Evolutionary conservation across 2,329 filamentous ascomycete species (phyloP).

Genomic region (Stachybotrys chlorohalonatus): DNA sequence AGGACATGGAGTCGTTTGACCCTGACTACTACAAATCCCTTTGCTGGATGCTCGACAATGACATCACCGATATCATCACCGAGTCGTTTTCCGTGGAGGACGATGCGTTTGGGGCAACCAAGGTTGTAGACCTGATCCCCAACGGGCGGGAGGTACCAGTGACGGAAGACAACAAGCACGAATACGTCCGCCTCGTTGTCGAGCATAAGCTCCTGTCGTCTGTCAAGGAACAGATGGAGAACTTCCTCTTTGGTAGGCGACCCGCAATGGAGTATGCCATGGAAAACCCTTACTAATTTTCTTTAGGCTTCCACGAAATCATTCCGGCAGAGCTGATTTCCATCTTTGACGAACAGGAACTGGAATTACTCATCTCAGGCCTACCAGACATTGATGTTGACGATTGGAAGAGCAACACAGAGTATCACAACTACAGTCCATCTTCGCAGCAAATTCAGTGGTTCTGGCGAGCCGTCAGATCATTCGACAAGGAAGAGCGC

Average conservation of each 20-base stretch:
- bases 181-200: slow-evolving; percentile 89
- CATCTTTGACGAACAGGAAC: slow-evolving; percentile 97
- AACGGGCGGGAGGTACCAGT: slow-evolving; percentile 88
- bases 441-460: slow-evolving; percentile 96
- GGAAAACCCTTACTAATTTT: slow-evolving; percentile 1
- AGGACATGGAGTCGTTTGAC: slow-evolving; percentile 98
- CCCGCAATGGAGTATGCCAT: not conserved
- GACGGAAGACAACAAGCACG: slow-evolving; percentile 96
- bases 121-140: slow-evolving; percentile 76
- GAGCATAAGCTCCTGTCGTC: slow-evolving; percentile 89
- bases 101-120: slow-evolving; percentile 85
- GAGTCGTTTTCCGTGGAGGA: slow-evolving; percentile 94
- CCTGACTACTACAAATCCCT: slow-evolving; percentile 98
- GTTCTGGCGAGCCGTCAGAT: slow-evolving; percentile 98
- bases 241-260: slow-evolving; percentile 71
- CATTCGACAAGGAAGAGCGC: slow-evolving; percentile 97
- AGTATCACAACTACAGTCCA: slow-evolving; percentile 95
- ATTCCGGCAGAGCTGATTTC: slow-evolving; percentile 88
- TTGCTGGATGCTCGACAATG: slow-evolving; percentile 96
- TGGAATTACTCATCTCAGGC: slow-evolving; percentile 92
- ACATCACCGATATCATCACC: slow-evolving; percentile 95
- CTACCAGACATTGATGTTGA: slow-evolving; percentile 96
- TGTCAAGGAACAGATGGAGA: slow-evolving; percentile 87
- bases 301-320: slow-evolving; percentile 86
- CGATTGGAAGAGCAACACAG: slow-evolving; percentile 98